A percentile compares a stretch with the other conserved stretches of the same genome.
Conservation (phyloP, 2,329 filamentous ascomycete species). For the Exophiala xenobiotica region DNA sequence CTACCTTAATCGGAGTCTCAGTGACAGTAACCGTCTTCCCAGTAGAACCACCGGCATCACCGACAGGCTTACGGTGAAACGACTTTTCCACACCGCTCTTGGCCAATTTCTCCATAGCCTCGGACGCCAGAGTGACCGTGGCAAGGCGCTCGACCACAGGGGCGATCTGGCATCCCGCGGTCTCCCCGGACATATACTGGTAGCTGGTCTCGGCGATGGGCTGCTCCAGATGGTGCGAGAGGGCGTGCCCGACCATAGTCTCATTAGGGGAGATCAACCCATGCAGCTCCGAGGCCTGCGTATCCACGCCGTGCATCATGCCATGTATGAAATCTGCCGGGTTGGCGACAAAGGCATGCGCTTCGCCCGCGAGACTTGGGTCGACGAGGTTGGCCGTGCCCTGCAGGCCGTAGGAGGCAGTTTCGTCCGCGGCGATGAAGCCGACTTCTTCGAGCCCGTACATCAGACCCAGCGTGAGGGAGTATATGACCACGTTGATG, state of each 20-base stretch:
- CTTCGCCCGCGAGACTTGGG: neutral
- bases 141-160: neutral
- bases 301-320: neutral
- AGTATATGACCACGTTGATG: neutral
- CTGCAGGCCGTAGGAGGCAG: neutral
- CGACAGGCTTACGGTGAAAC: neutral
- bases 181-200: constrained; percentile 1
- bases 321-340: neutral
- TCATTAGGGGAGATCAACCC: neutral
- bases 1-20: neutral
- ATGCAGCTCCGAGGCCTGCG: neutral
- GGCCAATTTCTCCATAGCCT: neutral
- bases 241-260: neutral
- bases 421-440: neutral
- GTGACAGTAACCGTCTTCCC: neutral
- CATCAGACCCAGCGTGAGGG: neutral
- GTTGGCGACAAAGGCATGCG: neutral
- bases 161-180: neutral
- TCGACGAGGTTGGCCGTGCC: neutral
- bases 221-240: neutral
- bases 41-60: no score
- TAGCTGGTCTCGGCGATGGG: neutral
- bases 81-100: neutral
- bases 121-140: neutral
- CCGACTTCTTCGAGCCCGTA: neutral